Evolutionary conservation across 352 stramenopile species (phyloP).

Genomic region (Pythium rhizo-oryzae): DNA sequence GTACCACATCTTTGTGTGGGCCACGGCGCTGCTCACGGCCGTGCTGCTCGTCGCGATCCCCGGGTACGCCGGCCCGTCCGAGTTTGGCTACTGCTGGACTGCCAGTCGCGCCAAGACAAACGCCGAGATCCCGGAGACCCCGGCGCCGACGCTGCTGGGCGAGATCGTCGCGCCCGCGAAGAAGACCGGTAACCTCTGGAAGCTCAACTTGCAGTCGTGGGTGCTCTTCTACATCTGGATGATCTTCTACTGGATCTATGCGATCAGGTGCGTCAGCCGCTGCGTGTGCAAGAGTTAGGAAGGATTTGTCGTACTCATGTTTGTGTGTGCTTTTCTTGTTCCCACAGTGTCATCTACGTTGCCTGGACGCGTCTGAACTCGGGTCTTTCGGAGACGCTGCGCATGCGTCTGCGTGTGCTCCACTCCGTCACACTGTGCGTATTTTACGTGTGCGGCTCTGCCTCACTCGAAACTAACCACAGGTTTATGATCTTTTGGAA

Average conservation of each 20-base stretch:
- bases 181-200: slow-evolving; percentile 69
- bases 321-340: neutral
- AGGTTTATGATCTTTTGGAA: slow-evolving; percentile 1
- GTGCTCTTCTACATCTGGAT: slow-evolving; percentile 88
- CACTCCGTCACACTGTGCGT: slow-evolving; percentile 89
- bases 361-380: slow-evolving; percentile 81
- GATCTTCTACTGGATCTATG: slow-evolving; percentile 86
- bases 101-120: slow-evolving; percentile 58
- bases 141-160: neutral
- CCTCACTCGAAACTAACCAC: neutral
- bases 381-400: slow-evolving; percentile 81
- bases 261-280: slow-evolving; percentile 58
- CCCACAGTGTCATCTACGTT: slow-evolving; percentile 76
- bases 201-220: slow-evolving; percentile 88
- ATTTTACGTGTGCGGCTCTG: too few species aligned
- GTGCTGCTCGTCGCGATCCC: slow-evolving; percentile 76
- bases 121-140: slow-evolving; percentile 1
- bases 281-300: neutral
- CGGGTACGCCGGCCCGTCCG: slow-evolving; percentile 68
- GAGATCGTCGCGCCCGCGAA: slow-evolving; percentile 11
- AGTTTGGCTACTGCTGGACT: slow-evolving; percentile 89
- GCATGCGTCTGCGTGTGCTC: slow-evolving; percentile 83
- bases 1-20: slow-evolving; percentile 86
- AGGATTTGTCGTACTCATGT: slow-evolving; percentile 5
- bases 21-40: slow-evolving; percentile 68